Evolutionary conservation across 345 rosid genomes (phyloP), one percentile per base, ranked within the genome.

Genomic region (Sonneratia alba): DNA sequence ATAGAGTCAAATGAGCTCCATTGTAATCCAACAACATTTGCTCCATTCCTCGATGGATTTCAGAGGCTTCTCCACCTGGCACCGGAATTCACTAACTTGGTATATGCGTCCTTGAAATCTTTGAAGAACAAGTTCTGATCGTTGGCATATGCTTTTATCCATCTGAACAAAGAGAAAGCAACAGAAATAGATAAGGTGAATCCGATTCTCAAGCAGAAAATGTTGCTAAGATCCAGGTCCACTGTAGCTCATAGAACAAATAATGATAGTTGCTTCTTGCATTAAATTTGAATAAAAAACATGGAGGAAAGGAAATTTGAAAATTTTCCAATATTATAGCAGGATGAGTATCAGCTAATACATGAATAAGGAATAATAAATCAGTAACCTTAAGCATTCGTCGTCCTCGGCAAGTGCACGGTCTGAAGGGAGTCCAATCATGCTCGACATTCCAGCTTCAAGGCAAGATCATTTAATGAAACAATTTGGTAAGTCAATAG

Each of bases 371-470:
- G 48, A 24, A 32, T 34, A 21, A 42, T 56, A 47, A 64, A 45
- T 43, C 36, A 61, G 47, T 42, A 51, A 94, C 98, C 97, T 90
- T 81, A 88, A 76, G 81, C 98, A 91, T 73, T 90, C 95, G 49
- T 79, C 82, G 71, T 94, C 97, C 74, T 88, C 93, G 38, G 83
- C 88, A 32, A 91, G 83, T 68, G 90, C 92, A 74, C 76, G 98
- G 82, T 94, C 96, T 57, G 97, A 90, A 82, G 96, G 95, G 78
- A 91, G 96, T 71, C 98, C 96, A 27, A 90, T 81, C 97, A 91
- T 87, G 82, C 83, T 87, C 14, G 90, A 61, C 97, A 88, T 90
- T 55, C 87, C 90, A 70, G 72, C 95, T 91, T 83, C 80, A 76
- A 55, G 48, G 8, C 15, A 74, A 75, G 53, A 71, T 43, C 34